Evolutionary conservation across 305 asterid species (phyloP).

Genomic region (Fraxinus albicans): DNA sequence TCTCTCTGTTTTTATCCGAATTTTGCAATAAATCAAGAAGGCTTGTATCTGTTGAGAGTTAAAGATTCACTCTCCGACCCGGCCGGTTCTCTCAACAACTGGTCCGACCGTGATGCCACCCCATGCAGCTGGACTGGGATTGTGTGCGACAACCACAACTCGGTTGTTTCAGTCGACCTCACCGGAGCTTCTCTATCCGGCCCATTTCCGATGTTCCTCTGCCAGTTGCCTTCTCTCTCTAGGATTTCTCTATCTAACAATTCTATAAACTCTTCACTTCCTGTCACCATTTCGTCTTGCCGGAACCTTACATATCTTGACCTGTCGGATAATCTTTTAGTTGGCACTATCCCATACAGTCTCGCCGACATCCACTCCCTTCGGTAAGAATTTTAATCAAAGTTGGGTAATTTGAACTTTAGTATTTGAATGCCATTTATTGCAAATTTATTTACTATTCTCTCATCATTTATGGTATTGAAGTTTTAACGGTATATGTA

Average conservation of each 20-base stretch:
- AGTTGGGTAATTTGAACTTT: background rate
- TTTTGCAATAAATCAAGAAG: conserved; percentile 59
- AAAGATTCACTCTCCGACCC: conserved; percentile 55
- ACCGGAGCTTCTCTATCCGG: conserved; percentile 50
- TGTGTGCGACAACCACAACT: conserved; percentile 35
- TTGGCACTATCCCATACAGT: conserved; percentile 58
- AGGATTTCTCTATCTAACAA: conserved; percentile 45
- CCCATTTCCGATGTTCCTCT: conserved; percentile 51
- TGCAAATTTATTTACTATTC: background rate
- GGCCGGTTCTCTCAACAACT: conserved; percentile 39
- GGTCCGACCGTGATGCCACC: conserved; percentile 50
- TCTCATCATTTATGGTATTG: background rate
- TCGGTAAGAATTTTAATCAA: conserved; percentile 39
- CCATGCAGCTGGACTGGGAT: conserved; percentile 93
- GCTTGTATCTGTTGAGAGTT: conserved; percentile 32
- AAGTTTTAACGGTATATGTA: background rate
- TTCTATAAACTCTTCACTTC: conserved; percentile 53
- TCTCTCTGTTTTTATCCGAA: conserved; percentile 1
- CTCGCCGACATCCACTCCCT: conserved; percentile 59
- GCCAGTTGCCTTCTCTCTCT: conserved; percentile 55
- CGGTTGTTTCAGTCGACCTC: conserved; percentile 52
- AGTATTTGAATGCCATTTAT: background rate
- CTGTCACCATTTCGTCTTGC: conserved; percentile 55
- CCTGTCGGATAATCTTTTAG: conserved; percentile 57
- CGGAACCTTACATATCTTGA: conserved; percentile 52